These are phyloP conservation scores for Cercospora citrullina DNA, from an alignment of 2,329 filamentous ascomycete species.

Conservation along the genomic window DNA sequence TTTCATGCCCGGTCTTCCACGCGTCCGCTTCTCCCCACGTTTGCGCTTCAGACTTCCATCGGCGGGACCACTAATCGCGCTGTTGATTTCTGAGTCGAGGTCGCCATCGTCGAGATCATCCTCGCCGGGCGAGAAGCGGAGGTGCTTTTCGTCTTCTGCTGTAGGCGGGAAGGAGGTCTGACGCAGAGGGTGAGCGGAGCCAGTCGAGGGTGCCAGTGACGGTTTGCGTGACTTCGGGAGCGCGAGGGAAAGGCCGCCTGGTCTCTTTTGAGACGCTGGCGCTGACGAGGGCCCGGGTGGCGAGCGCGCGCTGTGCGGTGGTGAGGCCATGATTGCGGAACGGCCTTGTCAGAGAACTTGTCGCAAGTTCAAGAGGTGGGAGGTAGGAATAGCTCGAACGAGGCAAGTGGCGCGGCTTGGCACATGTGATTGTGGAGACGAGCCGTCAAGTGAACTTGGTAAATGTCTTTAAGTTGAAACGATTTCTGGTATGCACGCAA, in stretches of 20 bases:
- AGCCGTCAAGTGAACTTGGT: neutral
- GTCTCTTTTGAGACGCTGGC: constrained; percentile 58
- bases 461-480: neutral
- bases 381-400: neutral
- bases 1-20: constrained; percentile 31
- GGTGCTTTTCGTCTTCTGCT: constrained; percentile 22
- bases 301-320: constrained; percentile 28
- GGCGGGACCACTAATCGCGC: constrained; percentile 38
- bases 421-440: constrained; percentile 2
- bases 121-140: constrained; percentile 34
- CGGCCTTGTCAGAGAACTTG: constrained; percentile 8
- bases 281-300: constrained; percentile 29
- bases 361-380: neutral
- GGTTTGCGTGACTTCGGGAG: constrained; percentile 67
- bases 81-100: constrained; percentile 38
- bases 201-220: constrained; percentile 58
- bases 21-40: constrained; percentile 29
- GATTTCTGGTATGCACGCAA: neutral
- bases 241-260: constrained; percentile 56
- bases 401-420: constrained; percentile 5
- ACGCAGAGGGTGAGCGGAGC: constrained; percentile 67
- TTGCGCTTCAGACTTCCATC: constrained; percentile 43
- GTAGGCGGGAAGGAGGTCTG: constrained; percentile 76
- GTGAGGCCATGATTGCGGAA: constrained; percentile 29
- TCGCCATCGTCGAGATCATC: constrained; percentile 37